Percentiles rank a stretch among this genome's conserved stretches.
Conservation (phyloP, 2,329 filamentous ascomycete genomes). For the Pseudocercospora eumusae region DNA sequence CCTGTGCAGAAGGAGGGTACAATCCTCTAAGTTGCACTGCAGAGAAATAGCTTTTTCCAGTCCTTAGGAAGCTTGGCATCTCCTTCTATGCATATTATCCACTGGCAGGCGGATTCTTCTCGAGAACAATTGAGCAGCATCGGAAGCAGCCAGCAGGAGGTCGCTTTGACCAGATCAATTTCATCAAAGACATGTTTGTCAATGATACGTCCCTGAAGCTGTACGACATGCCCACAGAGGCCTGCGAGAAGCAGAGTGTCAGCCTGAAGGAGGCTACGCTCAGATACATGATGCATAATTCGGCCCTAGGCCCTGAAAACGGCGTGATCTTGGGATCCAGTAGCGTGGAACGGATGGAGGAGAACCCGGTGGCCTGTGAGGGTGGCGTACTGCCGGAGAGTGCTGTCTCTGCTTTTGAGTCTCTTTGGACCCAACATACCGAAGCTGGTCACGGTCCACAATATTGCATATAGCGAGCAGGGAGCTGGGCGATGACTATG, state of each 20-base stretch:
- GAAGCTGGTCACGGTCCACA: constrained; percentile 24
- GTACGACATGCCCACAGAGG: constrained; percentile 43
- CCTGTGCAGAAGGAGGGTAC: constrained; percentile 44
- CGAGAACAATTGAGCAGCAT: constrained; percentile 43
- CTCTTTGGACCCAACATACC: constrained; percentile 26
- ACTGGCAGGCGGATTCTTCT: constrained; percentile 43
- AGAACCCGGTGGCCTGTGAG: constrained; percentile 36
- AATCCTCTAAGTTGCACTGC: constrained; percentile 44
- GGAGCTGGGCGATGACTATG: background rate
- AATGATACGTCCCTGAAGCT: constrained; percentile 48
- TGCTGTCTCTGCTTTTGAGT: constrained; percentile 30
- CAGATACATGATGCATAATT: constrained; percentile 52
- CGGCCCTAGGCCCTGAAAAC: constrained; percentile 41
- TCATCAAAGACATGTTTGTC: constrained; percentile 45
- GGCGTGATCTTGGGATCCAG: constrained; percentile 45
- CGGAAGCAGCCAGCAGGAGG: constrained; percentile 31
- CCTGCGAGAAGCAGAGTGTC: constrained; percentile 43
- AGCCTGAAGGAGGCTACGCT: constrained; percentile 48
- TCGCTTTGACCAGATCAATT: constrained; percentile 36
- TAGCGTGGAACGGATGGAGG: constrained; percentile 36
- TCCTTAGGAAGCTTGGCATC: constrained; percentile 46
- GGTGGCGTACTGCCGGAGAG: constrained; percentile 32
- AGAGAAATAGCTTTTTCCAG: constrained; percentile 42
- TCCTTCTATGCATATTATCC: constrained; percentile 48
- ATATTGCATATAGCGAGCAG: constrained; percentile 24